These are phyloP conservation scores for Aspergillus heteromorphus DNA, from an alignment of 495 filamentous ascomycete genomes.

Conservation along the genomic window DNA sequence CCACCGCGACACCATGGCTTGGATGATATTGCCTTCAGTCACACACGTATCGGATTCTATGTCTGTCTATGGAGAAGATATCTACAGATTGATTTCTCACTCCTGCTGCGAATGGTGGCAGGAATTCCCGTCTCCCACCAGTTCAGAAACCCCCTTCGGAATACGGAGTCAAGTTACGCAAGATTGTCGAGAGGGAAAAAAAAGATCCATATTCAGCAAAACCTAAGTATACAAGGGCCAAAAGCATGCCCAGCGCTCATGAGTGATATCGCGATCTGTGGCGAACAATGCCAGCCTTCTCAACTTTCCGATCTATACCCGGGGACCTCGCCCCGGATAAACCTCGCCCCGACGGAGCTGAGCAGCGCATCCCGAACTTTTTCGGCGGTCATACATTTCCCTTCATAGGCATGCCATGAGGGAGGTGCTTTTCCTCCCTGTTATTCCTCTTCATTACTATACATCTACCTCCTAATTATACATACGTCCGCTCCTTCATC, in stretches of 20 bases:
- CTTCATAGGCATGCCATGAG: not conserved
- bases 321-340: conserved; percentile 3
- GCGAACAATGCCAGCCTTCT: not conserved
- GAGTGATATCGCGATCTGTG: not conserved
- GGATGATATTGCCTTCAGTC: too few relatives aligned
- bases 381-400: conserved; percentile 1
- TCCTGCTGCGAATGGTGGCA: too few relatives aligned
- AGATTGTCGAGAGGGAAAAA: too few relatives aligned
- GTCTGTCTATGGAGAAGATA: too few relatives aligned
- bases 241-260: not conserved
- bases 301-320: not conserved
- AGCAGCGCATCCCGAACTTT: conserved; percentile 10
- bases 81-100: too few relatives aligned
- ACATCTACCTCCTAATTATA: not conserved
- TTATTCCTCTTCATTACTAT: not conserved
- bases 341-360: conserved; percentile 7
- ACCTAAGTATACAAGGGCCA: too few relatives aligned
- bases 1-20: too few relatives aligned
- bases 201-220: too few relatives aligned
- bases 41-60: too few relatives aligned
- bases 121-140: too few relatives aligned
- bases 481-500: not conserved
- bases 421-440: not conserved
- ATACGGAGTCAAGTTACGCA: too few relatives aligned
- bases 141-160: too few relatives aligned